These are phyloP conservation scores for Paraphoma sp. DNA, from an alignment of 2,329 filamentous ascomycete genomes.

Conservation along the genomic window DNA sequence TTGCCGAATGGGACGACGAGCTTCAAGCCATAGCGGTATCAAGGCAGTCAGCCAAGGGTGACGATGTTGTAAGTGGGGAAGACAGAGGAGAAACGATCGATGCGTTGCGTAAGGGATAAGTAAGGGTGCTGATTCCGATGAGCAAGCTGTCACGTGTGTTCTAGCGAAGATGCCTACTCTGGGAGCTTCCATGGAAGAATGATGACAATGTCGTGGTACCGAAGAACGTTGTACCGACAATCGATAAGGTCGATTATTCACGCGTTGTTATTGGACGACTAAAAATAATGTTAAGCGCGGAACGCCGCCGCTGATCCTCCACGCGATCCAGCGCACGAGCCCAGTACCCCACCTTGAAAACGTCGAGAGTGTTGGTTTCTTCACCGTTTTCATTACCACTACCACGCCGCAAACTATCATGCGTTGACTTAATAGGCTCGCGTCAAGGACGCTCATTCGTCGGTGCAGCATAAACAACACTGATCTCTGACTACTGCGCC, in stretches of 20 bases:
- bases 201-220: not conserved
- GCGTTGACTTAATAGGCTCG: conserved; percentile 8
- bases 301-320: conserved; percentile 23
- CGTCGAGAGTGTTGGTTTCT: conserved; percentile 8
- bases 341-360: conserved; percentile 9
- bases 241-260: conserved; percentile 12
- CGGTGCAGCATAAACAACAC: conserved; percentile 11
- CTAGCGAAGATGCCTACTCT: not conserved
- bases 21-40: conserved; percentile 16
- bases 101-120: not conserved
- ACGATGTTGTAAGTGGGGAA: conserved; percentile 1
- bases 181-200: not conserved
- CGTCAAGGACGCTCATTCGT: conserved; percentile 8
- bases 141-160: not conserved
- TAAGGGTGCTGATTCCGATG: not conserved
- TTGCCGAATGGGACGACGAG: conserved; percentile 12
- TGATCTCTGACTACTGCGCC: conserved; percentile 5
- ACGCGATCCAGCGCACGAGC: conserved; percentile 13
- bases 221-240: conserved; percentile 7
- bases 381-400: conserved; percentile 4
- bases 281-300: conserved; percentile 16
- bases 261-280: conserved; percentile 13
- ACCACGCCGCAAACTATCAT: conserved; percentile 12
- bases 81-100: not conserved
- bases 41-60: conserved; percentile 14